Evolutionary conservation across 2,329 filamentous ascomycete species (phyloP), one percentile per base, ranked within the genome.

Genomic region (Ceratocystis alfenasii): DNA sequence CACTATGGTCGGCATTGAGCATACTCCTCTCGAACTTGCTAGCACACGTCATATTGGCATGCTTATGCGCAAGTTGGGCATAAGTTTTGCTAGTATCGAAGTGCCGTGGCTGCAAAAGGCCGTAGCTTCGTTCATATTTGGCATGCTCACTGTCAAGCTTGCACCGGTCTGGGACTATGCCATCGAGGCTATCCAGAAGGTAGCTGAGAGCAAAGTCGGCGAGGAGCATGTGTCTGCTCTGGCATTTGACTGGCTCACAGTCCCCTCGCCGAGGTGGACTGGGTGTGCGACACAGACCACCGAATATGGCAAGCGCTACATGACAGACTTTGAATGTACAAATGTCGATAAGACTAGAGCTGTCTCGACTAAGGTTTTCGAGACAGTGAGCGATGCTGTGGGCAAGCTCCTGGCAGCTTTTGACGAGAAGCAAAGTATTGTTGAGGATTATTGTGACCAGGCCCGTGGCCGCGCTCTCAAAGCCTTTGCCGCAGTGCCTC

Each of bases 141-240:
- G 94, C 62, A 82, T 96, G 75, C 81, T 97, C 68, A 94, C 92
- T 0, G 85, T 95, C 62, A 89, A 88, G 70, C 80, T 96, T 69
- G 83, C 91, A 0, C 90, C 90, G 45, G 79, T 95, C 5, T 96
- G 93, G 89, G 89, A 95, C 68, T 90, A 95, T 71, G 83, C 89
- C 0, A 84, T 87, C 63, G 82, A 85, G 65, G 85, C 89, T 0
- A 76, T 99, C 71, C 88, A 90, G 71, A 81, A 87, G 63, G 85
- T 99, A 65, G 83, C 86, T 22, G 82, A 89, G 70, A 81, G 81
- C 25, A 86, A 87, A 69, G 75, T 78, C 48, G 90, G 89, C 25
- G 91, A 96, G 72, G 85, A 87, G 41, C 78, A 82, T 20, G 80
- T 96, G 46, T 84, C 87, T 1, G 80, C 83, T 2, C 78, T 93